Evolutionary conservation across 2,329 filamentous ascomycete genomes (phyloP), one percentile per base, ranked within the genome.

Genomic region (Raffaelea deltoideospora): DNA sequence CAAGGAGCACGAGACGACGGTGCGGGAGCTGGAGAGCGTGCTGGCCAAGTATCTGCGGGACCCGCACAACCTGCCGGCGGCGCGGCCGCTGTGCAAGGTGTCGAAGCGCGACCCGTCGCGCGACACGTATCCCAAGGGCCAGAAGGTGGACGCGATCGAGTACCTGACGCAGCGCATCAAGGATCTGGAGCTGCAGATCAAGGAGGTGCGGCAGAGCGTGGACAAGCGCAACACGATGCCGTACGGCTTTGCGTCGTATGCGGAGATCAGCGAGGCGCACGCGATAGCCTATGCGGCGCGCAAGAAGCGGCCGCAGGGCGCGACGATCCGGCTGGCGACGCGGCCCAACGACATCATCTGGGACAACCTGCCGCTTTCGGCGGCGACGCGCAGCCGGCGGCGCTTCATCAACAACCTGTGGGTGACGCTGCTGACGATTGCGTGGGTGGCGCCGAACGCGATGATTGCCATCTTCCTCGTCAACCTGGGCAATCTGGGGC

Each of bases 231-330:
- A 88, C 52, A 79, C 87, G 14, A 80, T 93, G 69, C 69, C 84
- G 0, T 98, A 87, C 51, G 90, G 90, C 0, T 98, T 98, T 53
- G 87, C 88, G 9, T 95, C 85, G 48, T 98, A 90, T 59, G 76
- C 88, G 30, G 79, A 78, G 30, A 92, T 98, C 38, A 69, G 77
- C 40, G 83, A 93, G 48, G 85, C 90, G 0, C 90, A 98, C 51
- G 73, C 72, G 17, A 86, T 93, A 43, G 90, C 87, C 10, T 93
- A 81, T 57, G 71, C 77, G 10, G 74, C 80, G 18, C 80, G 81
- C 40, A 82, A 76, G 34, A 90, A 90, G 61, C 80, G 79, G 47
- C 83, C 84, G 0, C 68, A 82, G 29, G 84, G 84, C 5, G 76
- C 85, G 0, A 81, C 72, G 0, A 73, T 98, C 38, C 67, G 63